A percentile compares a stretch with the other conserved stretches of the same genome.
Conservation (phyloP, 2,329 filamentous ascomycete genomes). For the Neophaeococcomyces mojaviensis region DNA sequence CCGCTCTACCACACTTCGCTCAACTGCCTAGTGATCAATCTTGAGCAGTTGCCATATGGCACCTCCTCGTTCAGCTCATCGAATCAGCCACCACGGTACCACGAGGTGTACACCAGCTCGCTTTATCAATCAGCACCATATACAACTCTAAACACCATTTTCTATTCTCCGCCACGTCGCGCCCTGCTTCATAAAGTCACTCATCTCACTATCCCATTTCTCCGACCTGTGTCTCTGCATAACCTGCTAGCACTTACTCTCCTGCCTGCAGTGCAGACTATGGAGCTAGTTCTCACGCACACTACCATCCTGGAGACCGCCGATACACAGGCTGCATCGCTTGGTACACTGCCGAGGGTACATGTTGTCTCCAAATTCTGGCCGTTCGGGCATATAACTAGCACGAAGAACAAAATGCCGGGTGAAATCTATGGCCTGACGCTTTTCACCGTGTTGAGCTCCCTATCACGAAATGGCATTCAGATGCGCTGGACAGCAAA, state of each 20-base stretch:
- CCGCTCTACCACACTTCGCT: not conserved
- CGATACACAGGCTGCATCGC: too few relatives aligned
- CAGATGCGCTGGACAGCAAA: not conserved
- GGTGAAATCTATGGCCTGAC: too few relatives aligned
- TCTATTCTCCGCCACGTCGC: not conserved
- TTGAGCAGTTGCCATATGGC: not conserved
- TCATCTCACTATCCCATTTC: not conserved
- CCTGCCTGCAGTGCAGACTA: not conserved
- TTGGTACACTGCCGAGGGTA: too few relatives aligned
- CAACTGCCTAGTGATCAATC: not conserved
- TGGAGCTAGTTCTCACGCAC: not conserved
- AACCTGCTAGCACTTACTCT: not conserved
- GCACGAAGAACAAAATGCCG: too few relatives aligned
- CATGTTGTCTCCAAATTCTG: too few relatives aligned
- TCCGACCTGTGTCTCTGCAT: not conserved
- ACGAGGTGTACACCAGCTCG: too few relatives aligned
- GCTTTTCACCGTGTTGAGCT: too few relatives aligned
- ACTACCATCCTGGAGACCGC: not conserved
- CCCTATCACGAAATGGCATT: not conserved
- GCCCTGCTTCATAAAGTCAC: not conserved
- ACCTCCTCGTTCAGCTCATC: not conserved
- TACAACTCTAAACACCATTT: not conserved
- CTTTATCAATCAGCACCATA: not conserved
- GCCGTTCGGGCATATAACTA: too few relatives aligned
- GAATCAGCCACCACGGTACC: not conserved